These are phyloP conservation scores for Mycena citricolor DNA, from an alignment of 1,284 basidiomycete genomes.

Conservation along the genomic window DNA sequence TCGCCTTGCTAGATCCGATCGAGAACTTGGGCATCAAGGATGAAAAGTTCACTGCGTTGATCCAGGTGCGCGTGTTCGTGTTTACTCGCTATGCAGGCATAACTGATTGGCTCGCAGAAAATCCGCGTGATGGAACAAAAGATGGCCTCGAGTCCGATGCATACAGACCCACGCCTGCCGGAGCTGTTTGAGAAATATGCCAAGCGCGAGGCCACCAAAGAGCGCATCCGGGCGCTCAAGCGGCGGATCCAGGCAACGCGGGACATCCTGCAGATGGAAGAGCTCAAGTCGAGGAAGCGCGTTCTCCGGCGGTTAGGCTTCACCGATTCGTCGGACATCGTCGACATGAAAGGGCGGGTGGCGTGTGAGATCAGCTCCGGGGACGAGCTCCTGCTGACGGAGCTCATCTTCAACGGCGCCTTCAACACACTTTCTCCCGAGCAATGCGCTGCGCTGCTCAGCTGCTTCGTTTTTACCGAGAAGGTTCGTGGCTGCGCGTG, in stretches of 20 bases:
- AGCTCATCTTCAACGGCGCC: conserved; percentile 95
- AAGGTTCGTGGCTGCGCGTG: conserved; percentile 61
- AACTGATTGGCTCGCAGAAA: conserved; percentile 57
- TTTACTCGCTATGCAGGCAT: no score
- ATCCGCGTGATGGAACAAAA: conserved; percentile 85
- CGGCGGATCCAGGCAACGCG: conserved; percentile 87
- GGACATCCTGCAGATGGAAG: conserved; percentile 94
- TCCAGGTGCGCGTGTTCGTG: conserved; percentile 60
- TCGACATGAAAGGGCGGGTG: conserved; percentile 97
- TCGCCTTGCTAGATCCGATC: conserved; percentile 88
- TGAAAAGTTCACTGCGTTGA: conserved; percentile 85
- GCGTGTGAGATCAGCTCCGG: conserved; percentile 99
- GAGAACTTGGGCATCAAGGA: conserved; percentile 97
- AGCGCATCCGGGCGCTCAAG: conserved; percentile 75
- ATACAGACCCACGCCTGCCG: conserved; percentile 73
- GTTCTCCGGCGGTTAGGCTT: conserved; percentile 92
- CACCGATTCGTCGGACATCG: conserved; percentile 86
- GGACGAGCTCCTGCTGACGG: conserved; percentile 94
- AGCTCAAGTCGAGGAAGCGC: conserved; percentile 94
- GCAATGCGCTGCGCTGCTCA: conserved; percentile 89
- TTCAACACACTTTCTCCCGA: conserved; percentile 92
- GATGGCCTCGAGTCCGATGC: conserved; percentile 74
- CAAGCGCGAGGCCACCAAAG: conserved; percentile 72
- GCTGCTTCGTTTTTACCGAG: conserved; percentile 97
- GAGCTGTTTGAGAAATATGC: conserved; percentile 80